Base-by-base conservation (phyloP, 2,329 filamentous ascomycete species). In the Sporothrix pallida region DNA sequence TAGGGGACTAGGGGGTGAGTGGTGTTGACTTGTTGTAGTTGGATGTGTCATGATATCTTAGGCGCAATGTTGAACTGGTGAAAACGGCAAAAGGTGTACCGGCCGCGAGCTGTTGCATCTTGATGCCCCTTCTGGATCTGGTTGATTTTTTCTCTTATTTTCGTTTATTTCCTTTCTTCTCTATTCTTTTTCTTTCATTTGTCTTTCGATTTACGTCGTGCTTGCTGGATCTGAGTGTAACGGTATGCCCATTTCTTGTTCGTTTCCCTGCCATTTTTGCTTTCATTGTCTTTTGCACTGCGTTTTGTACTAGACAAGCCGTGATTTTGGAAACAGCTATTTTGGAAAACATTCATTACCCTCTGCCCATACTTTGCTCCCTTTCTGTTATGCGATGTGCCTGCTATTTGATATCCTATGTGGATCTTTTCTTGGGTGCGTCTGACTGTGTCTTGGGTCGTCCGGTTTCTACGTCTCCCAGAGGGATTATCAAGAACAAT, bases 1-100 rank as follows among this genome's bases (percentile, higher is more conserved):
- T 80, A 75, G 74, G 73, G 4, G 20, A 12, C 12, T 20, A 26
- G 10, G 12, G 2, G 37, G 50, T 17, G 50, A 31, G 20, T 37
- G 20, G 62, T 26, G 48, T 54, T 20, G 44, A 17, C 8, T 52
- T 17, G 31, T 37, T 37, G 31, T 37, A 13, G 37, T 54, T 52
- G 48, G 20, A 23, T 13, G 44, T 2, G 42, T 13, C 26, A 48
- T 67, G 20, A 48, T 67, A 20, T 37, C 31, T 44, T 44, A 20
- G 62, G 42, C 62, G 42, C 62, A 48, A 26, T 48, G 44, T 23
- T 46, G 62, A 44, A 67, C 62, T 13, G 42, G 12, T 67, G 42
- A 48, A 46, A 48, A 48, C 13, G 42, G 12, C 20, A 48, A 23
- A 42, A 26, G 20, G 20, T 17, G 37, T 42, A 46, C 7, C 37